A percentile compares a stretch with the other conserved stretches of the same genome.
Conservation (phyloP, 345 rosid species). For the Salix koriyanagi region DNA sequence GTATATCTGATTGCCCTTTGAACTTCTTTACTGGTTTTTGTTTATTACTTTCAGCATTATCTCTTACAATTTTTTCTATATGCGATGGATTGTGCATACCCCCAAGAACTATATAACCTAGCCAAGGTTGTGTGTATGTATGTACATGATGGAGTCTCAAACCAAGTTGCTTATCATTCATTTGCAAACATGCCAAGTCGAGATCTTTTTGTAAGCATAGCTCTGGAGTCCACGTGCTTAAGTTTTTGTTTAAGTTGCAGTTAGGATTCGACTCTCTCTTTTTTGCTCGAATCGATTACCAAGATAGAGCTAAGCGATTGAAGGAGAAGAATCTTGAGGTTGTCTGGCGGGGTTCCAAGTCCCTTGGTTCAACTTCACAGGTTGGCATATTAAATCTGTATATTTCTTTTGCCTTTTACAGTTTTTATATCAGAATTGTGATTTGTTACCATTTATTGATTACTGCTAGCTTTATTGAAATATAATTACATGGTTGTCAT, state of each 20-base stretch:
- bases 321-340: constrained; percentile 83
- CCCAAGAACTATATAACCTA: too few relatives aligned
- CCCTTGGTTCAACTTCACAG: constrained; percentile 90
- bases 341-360: constrained; percentile 85
- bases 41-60: neutral
- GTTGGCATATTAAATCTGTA: constrained; percentile 27
- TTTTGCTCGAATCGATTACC: constrained; percentile 94
- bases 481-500: neutral
- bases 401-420: constrained; percentile 13
- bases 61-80: neutral
- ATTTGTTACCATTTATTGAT: neutral
- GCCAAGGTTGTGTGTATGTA: too few relatives aligned
- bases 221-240: neutral
- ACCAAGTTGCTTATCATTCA: too few relatives aligned
- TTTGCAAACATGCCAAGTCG: neutral
- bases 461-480: neutral
- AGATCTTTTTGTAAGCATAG: neutral
- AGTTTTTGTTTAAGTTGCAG: constrained; percentile 36
- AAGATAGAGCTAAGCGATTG: constrained; percentile 82
- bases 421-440: neutral
- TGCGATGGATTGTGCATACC: neutral
- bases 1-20: constrained; percentile 24
- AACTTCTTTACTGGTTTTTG: neutral
- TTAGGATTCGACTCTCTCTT: constrained; percentile 87
- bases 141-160: too few relatives aligned